A percentile compares a stretch with the other conserved stretches of the same genome.
phyloP scores from a whole-genome alignment of 192 early-diverging fungal species.

The Rhizophagus prolifer region DNA sequence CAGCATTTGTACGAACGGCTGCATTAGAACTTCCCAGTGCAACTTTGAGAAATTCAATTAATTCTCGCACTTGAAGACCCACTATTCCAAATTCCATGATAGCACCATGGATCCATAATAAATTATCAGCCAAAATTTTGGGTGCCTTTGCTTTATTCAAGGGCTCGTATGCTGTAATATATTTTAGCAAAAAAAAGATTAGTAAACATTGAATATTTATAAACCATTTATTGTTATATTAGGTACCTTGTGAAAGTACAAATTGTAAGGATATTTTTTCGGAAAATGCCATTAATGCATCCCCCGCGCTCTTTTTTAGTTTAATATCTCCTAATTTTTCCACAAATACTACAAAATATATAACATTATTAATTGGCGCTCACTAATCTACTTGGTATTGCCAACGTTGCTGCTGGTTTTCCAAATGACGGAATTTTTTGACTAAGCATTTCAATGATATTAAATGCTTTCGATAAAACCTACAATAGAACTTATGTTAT shows the following conservation, averaged over 20 bases:
- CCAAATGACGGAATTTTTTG: slow-evolving; percentile 63
- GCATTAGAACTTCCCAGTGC: slow-evolving; percentile 83
- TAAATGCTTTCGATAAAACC: slow-evolving; percentile 72
- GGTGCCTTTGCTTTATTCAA: slow-evolving; percentile 82
- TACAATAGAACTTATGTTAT: not conserved
- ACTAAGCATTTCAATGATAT: slow-evolving; percentile 72
- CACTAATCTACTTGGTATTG: slow-evolving; percentile 51
- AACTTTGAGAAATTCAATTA: slow-evolving; percentile 85
- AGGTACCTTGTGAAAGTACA: slow-evolving; percentile 65
- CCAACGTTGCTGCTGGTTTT: slow-evolving; percentile 69
- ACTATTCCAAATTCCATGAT: slow-evolving; percentile 88
- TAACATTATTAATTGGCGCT: not conserved
- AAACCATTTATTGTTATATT: not conserved
- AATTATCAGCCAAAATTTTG: slow-evolving; percentile 83
- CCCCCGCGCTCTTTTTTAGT: slow-evolving; percentile 79
- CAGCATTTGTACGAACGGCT: slow-evolving; percentile 75
- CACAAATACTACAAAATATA: slow-evolving; percentile 53
- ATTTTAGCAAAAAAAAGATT: not conserved
- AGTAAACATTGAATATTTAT: not conserved
- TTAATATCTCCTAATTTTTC: slow-evolving; percentile 98
- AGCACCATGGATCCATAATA: slow-evolving; percentile 84
- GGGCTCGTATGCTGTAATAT: slow-evolving; percentile 60
- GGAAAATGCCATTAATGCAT: slow-evolving; percentile 75
- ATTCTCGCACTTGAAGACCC: slow-evolving; percentile 71
- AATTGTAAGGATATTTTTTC: slow-evolving; percentile 78